A percentile compares a stretch with the other conserved stretches of the same genome.
phyloP scores from a whole-genome alignment of 768 basidiomycete species.

The Suillus bovinus region DNA sequence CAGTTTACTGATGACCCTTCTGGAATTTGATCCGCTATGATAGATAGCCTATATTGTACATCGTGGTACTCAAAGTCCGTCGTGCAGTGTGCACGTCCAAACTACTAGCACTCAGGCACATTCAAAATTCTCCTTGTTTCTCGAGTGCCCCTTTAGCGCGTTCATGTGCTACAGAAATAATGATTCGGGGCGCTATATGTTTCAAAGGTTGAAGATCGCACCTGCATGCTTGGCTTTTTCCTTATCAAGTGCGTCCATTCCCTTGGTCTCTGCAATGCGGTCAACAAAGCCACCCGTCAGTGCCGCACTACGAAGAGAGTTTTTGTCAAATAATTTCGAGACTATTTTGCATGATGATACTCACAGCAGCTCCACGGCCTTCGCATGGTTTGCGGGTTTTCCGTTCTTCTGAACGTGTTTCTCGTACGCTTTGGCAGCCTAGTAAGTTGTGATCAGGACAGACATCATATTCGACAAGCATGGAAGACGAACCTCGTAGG shows the following conservation, averaged over 20 bases:
- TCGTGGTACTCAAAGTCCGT: too few species aligned
- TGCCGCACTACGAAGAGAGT: slow-evolving; percentile 20
- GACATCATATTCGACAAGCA: not conserved
- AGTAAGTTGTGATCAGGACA: slow-evolving; percentile 8
- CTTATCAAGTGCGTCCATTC: slow-evolving; percentile 22
- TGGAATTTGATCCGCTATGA: too few species aligned
- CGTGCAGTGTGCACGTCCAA: too few species aligned
- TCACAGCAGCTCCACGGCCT: slow-evolving; percentile 27
- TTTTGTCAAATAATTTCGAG: not conserved
- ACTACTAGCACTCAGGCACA: too few species aligned
- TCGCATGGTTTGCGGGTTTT: slow-evolving; percentile 24
- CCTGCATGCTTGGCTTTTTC: slow-evolving; percentile 24
- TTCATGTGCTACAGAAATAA: slow-evolving; percentile 15
- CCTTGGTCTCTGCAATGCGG: slow-evolving; percentile 25
- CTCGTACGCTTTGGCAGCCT: slow-evolving; percentile 34
- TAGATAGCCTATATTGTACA: too few species aligned
- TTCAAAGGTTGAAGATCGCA: slow-evolving; percentile 9
- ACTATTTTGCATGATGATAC: not conserved
- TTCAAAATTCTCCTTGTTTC: slow-evolving; percentile 20
- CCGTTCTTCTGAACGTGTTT: slow-evolving; percentile 20
- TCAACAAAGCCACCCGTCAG: slow-evolving; percentile 29
- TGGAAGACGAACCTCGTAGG: slow-evolving; percentile 22
- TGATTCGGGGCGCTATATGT: not conserved
- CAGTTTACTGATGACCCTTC: too few species aligned
- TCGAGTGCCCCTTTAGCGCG: slow-evolving; percentile 14